A percentile compares a stretch with the other conserved stretches of the same genome.
phyloP scores from a whole-genome alignment of 176 grass and related monocot species.

The Alloteropsis semialata region DNA sequence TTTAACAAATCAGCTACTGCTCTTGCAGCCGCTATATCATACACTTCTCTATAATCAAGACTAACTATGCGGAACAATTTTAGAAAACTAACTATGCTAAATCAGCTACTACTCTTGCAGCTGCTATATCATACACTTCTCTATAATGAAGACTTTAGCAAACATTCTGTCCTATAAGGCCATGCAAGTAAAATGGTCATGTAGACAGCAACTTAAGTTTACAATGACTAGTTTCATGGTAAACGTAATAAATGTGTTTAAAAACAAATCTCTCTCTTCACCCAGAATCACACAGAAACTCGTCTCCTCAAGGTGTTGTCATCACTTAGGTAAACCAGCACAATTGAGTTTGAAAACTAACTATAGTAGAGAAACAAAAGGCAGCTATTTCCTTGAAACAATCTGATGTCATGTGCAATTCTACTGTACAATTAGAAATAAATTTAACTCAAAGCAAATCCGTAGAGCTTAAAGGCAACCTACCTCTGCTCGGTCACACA shows the following conservation, averaged over 20 bases:
- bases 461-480: not conserved
- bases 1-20: too few species aligned
- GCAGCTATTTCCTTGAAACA: not conserved
- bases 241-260: not conserved
- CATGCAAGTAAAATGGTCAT: conserved; percentile 34
- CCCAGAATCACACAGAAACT: not conserved
- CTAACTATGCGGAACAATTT: too few species aligned
- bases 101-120: too few species aligned
- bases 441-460: not conserved
- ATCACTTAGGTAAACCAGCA: not conserved
- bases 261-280: not conserved
- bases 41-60: too few species aligned
- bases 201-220: not conserved
- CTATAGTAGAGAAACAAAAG: not conserved
- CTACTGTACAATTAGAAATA: not conserved
- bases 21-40: too few species aligned
- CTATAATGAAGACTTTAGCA: conserved; percentile 69
- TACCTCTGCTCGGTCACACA: conserved; percentile 92
- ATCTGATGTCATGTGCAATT: not conserved
- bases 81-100: too few species aligned
- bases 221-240: not conserved
- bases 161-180: conserved; percentile 83
- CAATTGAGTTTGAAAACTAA: not conserved
- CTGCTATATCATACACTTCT: conserved; percentile 80
- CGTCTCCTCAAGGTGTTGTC: not conserved